phyloP scores from a whole-genome alignment of 805 yeast species.

The Kodamaea kakaduensis region DNA sequence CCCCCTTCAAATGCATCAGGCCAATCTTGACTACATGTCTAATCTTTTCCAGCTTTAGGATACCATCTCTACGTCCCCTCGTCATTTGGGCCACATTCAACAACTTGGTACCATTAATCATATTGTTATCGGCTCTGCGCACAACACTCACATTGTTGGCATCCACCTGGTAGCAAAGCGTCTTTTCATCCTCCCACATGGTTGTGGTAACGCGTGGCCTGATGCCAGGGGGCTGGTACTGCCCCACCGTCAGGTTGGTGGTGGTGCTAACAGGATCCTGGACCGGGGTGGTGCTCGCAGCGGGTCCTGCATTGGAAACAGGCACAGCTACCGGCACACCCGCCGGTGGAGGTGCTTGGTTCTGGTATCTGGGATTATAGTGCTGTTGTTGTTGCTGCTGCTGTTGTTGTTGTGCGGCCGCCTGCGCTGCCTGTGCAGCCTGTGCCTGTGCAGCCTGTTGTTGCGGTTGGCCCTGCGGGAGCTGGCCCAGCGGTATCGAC shows the following conservation, averaged over 20 bases:
- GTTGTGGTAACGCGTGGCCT: slow-evolving; percentile 74
- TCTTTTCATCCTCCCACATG: slow-evolving; percentile 88
- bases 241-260: slow-evolving; percentile 32
- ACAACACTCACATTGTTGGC: slow-evolving; percentile 78
- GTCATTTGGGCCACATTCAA: slow-evolving; percentile 85
- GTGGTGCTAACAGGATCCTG: slow-evolving; percentile 9
- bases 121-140: slow-evolving; percentile 78
- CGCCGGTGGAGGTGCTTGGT: slow-evolving; percentile 11
- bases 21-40: slow-evolving; percentile 84
- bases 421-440: slow-evolving; percentile 17
- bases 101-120: slow-evolving; percentile 82
- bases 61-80: slow-evolving; percentile 82
- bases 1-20: slow-evolving; percentile 84
- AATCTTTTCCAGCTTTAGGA: slow-evolving; percentile 69
- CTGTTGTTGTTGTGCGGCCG: slow-evolving; percentile 10
- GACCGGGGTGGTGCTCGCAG: slow-evolving; percentile 4
- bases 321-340: slow-evolving; percentile 9
- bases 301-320: slow-evolving; percentile 4
- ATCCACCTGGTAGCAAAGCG: slow-evolving; percentile 81
- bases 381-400: slow-evolving; percentile 26
- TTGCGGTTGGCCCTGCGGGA: slow-evolving; percentile 6
- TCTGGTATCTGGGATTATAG: slow-evolving; percentile 13
- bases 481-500: slow-evolving; percentile 13
- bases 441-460: slow-evolving; percentile 19
- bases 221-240: slow-evolving; percentile 43